These are phyloP conservation scores for Alternaria novae-zelandiae DNA, from an alignment of 2,329 filamentous ascomycete species.

Conservation along the genomic window DNA sequence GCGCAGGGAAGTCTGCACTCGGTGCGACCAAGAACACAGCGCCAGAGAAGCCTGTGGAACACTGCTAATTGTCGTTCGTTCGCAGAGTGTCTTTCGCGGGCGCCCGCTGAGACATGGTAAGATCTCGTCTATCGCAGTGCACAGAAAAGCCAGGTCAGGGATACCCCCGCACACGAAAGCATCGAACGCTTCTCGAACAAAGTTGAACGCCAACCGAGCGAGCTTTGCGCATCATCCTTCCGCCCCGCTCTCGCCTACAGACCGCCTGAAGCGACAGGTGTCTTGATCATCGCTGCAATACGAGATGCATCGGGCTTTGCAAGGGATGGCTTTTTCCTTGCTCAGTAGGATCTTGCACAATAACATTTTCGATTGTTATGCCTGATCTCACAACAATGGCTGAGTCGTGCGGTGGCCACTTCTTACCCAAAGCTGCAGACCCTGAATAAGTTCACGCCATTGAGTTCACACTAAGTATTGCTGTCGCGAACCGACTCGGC, in stretches of 20 bases:
- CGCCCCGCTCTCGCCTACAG: slow-evolving; percentile 19
- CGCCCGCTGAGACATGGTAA: not conserved
- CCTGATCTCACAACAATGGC: not conserved
- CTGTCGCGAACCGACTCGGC: slow-evolving; percentile 1
- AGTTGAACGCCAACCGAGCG: slow-evolving; percentile 32
- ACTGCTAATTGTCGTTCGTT: not conserved
- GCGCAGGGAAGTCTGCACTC: slow-evolving; percentile 16
- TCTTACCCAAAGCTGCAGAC: not conserved
- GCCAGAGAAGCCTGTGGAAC: not conserved
- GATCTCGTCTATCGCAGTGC: slow-evolving; percentile 21
- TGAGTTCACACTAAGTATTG: slow-evolving; percentile 2
- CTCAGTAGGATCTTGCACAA: not conserved
- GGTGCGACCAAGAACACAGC: slow-evolving; percentile 13
- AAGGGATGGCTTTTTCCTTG: not conserved
- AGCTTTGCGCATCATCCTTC: slow-evolving; percentile 21
- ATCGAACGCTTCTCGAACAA: slow-evolving; percentile 31
- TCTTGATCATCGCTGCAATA: not conserved
- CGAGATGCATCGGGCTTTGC: not conserved
- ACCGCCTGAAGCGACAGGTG: not conserved
- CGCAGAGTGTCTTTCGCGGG: not conserved
- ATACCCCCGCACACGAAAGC: slow-evolving; percentile 25
- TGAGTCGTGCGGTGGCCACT: not conserved
- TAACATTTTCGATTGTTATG: not conserved
- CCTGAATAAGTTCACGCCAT: slow-evolving; percentile 4
- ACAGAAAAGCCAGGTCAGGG: slow-evolving; percentile 24